These are phyloP conservation scores for Chimonanthus praecox DNA, from an alignment of 164 flowering plant genomes.

Conservation along the genomic window DNA sequence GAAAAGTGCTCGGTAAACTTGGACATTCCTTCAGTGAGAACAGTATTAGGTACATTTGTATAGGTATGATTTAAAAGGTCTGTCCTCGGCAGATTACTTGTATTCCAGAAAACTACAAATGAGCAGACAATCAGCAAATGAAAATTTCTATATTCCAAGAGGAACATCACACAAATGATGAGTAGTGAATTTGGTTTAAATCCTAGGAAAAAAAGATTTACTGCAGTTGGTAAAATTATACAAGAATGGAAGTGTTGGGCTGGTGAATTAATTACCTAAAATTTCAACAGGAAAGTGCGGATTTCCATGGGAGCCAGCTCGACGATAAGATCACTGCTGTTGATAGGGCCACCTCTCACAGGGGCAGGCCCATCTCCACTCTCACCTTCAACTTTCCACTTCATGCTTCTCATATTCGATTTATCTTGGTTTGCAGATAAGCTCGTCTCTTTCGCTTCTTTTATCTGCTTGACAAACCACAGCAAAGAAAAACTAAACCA, in stretches of 20 bases:
- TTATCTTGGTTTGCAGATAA: conserved; percentile 77
- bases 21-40: too few relatives aligned
- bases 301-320: conserved; percentile 97
- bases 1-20: too few relatives aligned
- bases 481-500: background rate
- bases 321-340: conserved; percentile 45
- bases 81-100: too few relatives aligned
- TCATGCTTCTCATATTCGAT: conserved; percentile 56
- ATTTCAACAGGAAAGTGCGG: conserved; percentile 66
- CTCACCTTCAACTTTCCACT: conserved; percentile 70
- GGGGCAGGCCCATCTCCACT: conserved; percentile 12
- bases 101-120: too few relatives aligned
- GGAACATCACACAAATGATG: background rate
- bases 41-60: too few relatives aligned
- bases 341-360: conserved; percentile 57
- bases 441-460: conserved; percentile 55
- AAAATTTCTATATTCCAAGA: background rate
- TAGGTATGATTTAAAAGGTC: too few relatives aligned
- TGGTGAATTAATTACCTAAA: conserved; percentile 15
- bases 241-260: background rate
- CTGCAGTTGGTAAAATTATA: background rate
- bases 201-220: background rate
- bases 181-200: background rate
- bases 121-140: too few relatives aligned
- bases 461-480: conserved; percentile 41